These are phyloP conservation scores for Phoenix dactylifera DNA, from an alignment of 176 grass and related monocot species.

Conservation along the genomic window DNA sequence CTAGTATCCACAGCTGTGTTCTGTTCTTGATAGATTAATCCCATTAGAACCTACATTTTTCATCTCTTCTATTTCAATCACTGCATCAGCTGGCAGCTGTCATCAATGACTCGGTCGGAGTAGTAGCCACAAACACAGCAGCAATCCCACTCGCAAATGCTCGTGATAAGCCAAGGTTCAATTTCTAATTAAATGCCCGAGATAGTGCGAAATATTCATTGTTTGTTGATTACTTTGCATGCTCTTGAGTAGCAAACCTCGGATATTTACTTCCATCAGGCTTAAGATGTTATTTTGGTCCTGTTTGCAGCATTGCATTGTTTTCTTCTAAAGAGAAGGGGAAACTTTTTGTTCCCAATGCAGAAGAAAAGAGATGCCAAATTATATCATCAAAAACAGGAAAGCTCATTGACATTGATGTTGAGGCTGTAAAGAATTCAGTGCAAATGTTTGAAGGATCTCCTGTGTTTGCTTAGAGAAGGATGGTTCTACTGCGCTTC, in stretches of 20 bases:
- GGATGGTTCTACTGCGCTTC: neutral
- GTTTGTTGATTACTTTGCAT: too few species aligned
- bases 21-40: too few species aligned
- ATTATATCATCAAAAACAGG: conserved; percentile 55
- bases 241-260: too few species aligned
- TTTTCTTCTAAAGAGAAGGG: conserved; percentile 74
- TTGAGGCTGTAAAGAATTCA: conserved; percentile 46
- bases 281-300: neutral
- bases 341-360: conserved; percentile 55
- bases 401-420: conserved; percentile 58
- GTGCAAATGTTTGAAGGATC: conserved; percentile 34
- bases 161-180: conserved; percentile 61
- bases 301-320: conserved; percentile 42
- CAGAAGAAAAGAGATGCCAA: conserved; percentile 39
- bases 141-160: conserved; percentile 77
- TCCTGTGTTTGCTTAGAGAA: conserved; percentile 40
- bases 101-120: conserved; percentile 63
- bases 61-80: neutral
- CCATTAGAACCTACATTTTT: neutral
- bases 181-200: neutral
- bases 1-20: too few species aligned
- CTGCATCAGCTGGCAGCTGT: conserved; percentile 58
- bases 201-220: too few species aligned
- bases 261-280: too few species aligned
- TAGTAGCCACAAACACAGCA: conserved; percentile 77